Evolutionary conservation across 768 basidiomycete genomes (phyloP).

Genomic region (Naganishia kalamii): DNA sequence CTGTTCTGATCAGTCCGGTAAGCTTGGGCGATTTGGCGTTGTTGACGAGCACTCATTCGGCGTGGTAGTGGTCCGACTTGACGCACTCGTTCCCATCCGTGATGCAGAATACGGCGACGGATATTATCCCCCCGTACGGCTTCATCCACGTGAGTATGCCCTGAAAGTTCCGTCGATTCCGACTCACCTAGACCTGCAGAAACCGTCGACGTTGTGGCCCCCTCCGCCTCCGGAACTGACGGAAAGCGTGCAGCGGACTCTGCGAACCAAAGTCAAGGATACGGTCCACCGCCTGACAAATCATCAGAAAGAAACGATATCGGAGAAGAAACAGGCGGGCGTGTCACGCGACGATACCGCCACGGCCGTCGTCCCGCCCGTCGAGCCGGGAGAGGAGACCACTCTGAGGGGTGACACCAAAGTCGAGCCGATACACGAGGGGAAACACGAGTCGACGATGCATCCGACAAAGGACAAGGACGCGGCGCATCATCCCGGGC

Average conservation of each 20-base stretch:
- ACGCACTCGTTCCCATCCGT: conserved; percentile 92
- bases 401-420: conserved; percentile 23
- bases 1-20: conserved; percentile 86
- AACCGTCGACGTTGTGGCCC: conserved; percentile 48
- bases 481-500: conserved; percentile 30
- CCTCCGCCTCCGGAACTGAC: conserved; percentile 46
- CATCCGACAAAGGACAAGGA: conserved; percentile 34
- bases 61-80: conserved; percentile 61
- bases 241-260: conserved; percentile 35
- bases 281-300: conserved; percentile 28
- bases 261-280: conserved; percentile 37
- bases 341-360: conserved; percentile 4
- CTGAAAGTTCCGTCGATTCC: not conserved
- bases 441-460: conserved; percentile 17
- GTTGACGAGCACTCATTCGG: conserved; percentile 10
- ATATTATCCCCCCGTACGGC: conserved; percentile 47
- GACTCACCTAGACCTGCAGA: conserved; percentile 24
- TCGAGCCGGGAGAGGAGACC: conserved; percentile 4
- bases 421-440: conserved; percentile 16
- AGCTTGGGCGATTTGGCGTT: conserved; percentile 42
- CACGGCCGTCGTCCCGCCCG: not conserved
- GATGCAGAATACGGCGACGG: conserved; percentile 74
- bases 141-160: conserved; percentile 44
- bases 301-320: conserved; percentile 6
- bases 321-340: not conserved